Evolutionary conservation across 2,329 filamentous ascomycete genomes (phyloP).

Genomic region (Stromatinia cepivora): DNA sequence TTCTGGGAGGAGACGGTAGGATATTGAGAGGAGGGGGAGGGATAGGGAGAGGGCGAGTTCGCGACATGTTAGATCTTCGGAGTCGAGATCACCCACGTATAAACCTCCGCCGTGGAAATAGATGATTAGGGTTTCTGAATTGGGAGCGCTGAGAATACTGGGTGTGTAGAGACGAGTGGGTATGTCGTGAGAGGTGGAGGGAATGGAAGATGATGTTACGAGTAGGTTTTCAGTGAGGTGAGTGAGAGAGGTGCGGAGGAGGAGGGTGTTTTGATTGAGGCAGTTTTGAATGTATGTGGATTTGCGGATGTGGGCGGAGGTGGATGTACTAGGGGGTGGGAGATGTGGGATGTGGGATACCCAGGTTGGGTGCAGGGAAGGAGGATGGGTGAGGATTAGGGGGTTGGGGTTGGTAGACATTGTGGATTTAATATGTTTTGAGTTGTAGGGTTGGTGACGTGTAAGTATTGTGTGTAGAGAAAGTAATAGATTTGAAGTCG

Average conservation of each 20-base stretch:
- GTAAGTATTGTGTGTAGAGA: neutral
- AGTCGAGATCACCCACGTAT: conserved; percentile 50
- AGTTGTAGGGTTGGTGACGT: neutral
- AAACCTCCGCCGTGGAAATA: conserved; percentile 54
- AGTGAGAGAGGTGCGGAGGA: conserved; percentile 44
- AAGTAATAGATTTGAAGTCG: neutral
- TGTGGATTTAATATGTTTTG: neutral
- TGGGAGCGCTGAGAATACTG: neutral
- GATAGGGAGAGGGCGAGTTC: conserved; percentile 38
- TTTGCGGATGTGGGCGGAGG: conserved; percentile 16
- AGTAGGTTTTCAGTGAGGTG: conserved; percentile 43
- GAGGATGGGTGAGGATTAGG: conserved; percentile 5
- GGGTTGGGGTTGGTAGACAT: neutral
- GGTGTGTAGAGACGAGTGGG: conserved; percentile 19
- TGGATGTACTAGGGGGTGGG: neutral
- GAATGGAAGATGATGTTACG: conserved; percentile 18
- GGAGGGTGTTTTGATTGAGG: conserved; percentile 42
- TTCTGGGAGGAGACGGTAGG: conserved; percentile 49
- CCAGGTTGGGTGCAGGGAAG: conserved; percentile 14
- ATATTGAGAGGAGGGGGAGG: conserved; percentile 47
- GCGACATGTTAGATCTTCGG: conserved; percentile 51
- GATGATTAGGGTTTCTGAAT: conserved; percentile 39
- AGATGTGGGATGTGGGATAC: conserved; percentile 16
- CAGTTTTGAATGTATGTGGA: conserved; percentile 46
- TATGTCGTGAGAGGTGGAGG: neutral